phyloP scores from a whole-genome alignment of 352 stramenopile species.

The Pythium brassicae region DNA sequence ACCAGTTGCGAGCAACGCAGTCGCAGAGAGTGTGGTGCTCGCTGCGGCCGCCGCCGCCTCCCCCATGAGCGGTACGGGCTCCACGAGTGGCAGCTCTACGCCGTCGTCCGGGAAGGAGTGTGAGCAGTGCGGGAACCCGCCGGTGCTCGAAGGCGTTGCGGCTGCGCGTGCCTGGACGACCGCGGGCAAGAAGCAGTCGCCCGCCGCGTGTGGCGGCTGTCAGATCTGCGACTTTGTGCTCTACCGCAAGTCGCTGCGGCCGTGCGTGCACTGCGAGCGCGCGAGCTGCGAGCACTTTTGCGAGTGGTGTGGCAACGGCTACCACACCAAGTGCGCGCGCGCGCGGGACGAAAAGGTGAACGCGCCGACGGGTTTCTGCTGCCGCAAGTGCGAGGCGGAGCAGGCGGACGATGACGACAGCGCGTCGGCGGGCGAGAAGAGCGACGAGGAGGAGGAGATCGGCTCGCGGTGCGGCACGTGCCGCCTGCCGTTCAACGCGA shows the following conservation, averaged over 20 bases:
- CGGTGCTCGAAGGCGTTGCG: constrained; percentile 26
- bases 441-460: constrained; percentile 36
- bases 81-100: constrained; percentile 13
- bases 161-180: constrained; percentile 32
- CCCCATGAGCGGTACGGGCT: constrained; percentile 14
- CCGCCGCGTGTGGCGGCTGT: constrained; percentile 32
- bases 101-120: constrained; percentile 40
- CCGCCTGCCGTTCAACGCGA: constrained; percentile 44
- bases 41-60: constrained; percentile 6
- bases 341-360: constrained; percentile 44
- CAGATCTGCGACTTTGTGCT: constrained; percentile 83
- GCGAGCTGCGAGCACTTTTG: constrained; percentile 74
- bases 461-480: constrained; percentile 69
- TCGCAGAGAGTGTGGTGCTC: constrained; percentile 11
- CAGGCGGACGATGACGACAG: constrained; percentile 58
- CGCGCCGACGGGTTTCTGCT: constrained; percentile 62
- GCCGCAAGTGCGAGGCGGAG: constrained; percentile 61
- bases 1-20: constrained; percentile 4
- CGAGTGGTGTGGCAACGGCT: constrained; percentile 81
- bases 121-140: constrained; percentile 35
- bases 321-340: constrained; percentile 69
- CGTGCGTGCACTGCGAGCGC: constrained; percentile 60
- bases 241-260: constrained; percentile 58
- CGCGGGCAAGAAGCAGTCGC: constrained; percentile 39
- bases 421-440: constrained; percentile 15